These are phyloP conservation scores for Blastomyces parvus DNA, from an alignment of 2,329 filamentous ascomycete species.

Conservation along the genomic window DNA sequence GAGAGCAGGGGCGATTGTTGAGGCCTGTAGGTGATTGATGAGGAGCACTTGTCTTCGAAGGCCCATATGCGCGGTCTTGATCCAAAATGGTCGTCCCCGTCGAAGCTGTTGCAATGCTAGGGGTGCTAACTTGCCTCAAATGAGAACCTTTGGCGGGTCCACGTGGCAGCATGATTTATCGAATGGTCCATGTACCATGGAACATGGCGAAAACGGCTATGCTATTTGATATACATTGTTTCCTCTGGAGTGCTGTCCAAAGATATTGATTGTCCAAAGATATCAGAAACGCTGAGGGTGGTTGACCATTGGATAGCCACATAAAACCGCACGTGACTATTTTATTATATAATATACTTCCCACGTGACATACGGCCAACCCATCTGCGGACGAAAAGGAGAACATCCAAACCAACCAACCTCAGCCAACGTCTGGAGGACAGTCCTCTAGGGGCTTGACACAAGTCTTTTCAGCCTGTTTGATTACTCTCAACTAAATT, in stretches of 20 bases:
- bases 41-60: constrained; percentile 19
- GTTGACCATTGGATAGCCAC: neutral
- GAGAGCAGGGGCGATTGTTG: constrained; percentile 34
- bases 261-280: neutral
- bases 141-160: constrained; percentile 34
- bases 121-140: constrained; percentile 34
- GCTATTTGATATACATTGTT: constrained; percentile 1
- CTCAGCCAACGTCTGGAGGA: neutral
- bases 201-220: neutral
- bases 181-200: constrained; percentile 2
- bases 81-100: constrained; percentile 24
- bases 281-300: no score
- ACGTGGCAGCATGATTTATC: constrained; percentile 29
- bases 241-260: neutral
- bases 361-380: no score
- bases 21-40: constrained; percentile 23
- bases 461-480: neutral
- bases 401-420: no score
- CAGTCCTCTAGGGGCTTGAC: neutral
- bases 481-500: neutral
- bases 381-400: no score
- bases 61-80: constrained; percentile 19
- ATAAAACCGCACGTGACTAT: neutral
- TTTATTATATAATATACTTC: no score
- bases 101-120: constrained; percentile 30